Base-by-base conservation (phyloP, 352 stramenopile genomes). In the Aphanomyces astaci region DNA sequence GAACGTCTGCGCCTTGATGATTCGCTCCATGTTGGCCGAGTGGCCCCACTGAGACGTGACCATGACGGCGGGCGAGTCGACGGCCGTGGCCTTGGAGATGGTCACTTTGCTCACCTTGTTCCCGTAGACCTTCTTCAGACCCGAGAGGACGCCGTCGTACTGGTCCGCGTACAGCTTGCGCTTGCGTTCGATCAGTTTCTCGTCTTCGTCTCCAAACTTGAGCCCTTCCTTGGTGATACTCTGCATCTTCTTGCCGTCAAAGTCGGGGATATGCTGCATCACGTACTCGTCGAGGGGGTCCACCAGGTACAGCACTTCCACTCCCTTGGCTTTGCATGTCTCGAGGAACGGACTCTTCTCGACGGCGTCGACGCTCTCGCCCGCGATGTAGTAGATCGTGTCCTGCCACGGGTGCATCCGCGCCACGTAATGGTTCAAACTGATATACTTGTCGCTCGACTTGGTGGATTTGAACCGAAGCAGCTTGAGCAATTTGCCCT, bases 381-480 rank as follows among this genome's bases (percentile, higher is more conserved):
- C 96, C n/a, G 96, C 92, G 64, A 99, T 93, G 80, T 98, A 98
- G 77, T 98, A 99, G 71, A 99, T 99, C 36, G 97, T 87, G 70
- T 98, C 96, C 75, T 99, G 97, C 96, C 96, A 99, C 36, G 98
- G 95, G 74, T 98, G 98, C 96, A 99, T 99, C 71, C 92, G 89
- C 49, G 86, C 81, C 2, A 99, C 86, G 80, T 99, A 99, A 64
- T 98, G 78, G 70, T 98, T 90, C 53, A 99, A 75, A 45, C 89
- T 98, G 11, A 89, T 87, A 79, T 85, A 98, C 71, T 98, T 94
- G 74, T 89, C 82, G 27, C 89, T 75, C 40, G 86, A 95, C 73
- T 97, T 96, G 73, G 82, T 98, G 24, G 94, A 93, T 76, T 98
- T 96, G 82, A 98, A 99, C 62, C 97, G 88, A 24, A 99, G 78